Base-by-base conservation (phyloP, 2,329 filamentous ascomycete genomes). In the Paraphaeosphaeria minitans region DNA sequence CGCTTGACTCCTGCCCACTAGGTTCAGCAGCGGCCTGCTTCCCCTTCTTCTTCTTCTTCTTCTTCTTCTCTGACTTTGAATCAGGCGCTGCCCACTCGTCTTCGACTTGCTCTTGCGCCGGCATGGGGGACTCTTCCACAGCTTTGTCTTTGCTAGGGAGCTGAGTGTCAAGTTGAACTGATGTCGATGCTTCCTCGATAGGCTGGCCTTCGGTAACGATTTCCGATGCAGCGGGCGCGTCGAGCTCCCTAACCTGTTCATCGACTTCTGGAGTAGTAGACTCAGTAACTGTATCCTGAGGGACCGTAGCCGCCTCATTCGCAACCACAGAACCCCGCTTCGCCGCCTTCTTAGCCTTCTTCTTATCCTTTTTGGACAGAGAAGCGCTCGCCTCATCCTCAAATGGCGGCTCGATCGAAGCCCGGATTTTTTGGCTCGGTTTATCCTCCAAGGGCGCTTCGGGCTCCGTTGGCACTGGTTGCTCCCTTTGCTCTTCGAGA, bases 61-160 rank as follows among this genome's bases (percentile, higher is more conserved):
- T 82, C 4, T 39, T 39, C 16, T 39, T 83, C 12, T 77, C 77
- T 62, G 81, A 83, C 61, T 79, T 78, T 54, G 78, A 80, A 33
- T 71, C 67, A 12, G 55, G 50, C 24, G 24, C 56, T 39, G 50
- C 50, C 50, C 2, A 39, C 5, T 55, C 53, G 29, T 65, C 64
- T n/a, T 62, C 59, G n/a, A 9, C 10, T 37, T 50, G 29, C 47
- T 50, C 31, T 50, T 22, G 10, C 6, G 21, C 6, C 19, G 46
- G 46, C 29, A n/a, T 22, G 9, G 47, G 21, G 14, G 5, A 8
- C 7, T 13, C 31, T 7, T 50, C 47, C 1, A 22, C 3, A 13
- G n/a, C 2, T 12, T 37, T 50, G 9, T 50, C 47, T 24, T 22
- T 9, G 16, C 4, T 24, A 7, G 31, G 19, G 4, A 35, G 2